Base-by-base conservation (phyloP, 345 rosid species). In the Hypericum perforatum region DNA sequence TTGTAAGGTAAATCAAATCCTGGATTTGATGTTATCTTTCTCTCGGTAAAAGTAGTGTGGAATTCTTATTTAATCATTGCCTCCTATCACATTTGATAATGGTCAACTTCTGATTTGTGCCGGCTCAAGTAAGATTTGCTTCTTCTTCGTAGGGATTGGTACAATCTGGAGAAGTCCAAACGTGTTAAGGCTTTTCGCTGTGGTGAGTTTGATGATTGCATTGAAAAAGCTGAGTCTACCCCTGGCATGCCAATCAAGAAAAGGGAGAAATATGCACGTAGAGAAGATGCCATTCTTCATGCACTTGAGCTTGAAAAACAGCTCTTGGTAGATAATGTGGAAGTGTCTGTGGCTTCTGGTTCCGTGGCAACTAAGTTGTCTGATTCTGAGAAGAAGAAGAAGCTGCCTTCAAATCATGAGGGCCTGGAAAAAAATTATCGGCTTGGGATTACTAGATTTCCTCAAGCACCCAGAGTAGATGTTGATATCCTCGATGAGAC, bases 201-300 rank as follows among this genome's bases (percentile, higher is more conserved):
- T 61, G 99, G 95, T 43, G 99, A 94, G 55, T 94, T 94, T 66
- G 94, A 82, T 81, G 97, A 86, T 44, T 86, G 95, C 63, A 94
- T 94, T 56, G 88, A 79, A 59, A 82, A 82, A 73, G 97, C 90
- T 39, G 99, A 86, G 67, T 73, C 92, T 39, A 57, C 92, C 7
- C 85, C 69, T 59, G 81, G 89, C 39, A 67, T 81, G 77, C 95
- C 95, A 12, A 71, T 80, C 52, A 81, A 85, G 66, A 94, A 89
- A 72, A 78, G 97, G 62, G 99, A 94, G 81, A 94, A 94, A 70
- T 94, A 94, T 78, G 99, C 99, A 50, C 94, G 99, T 49, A 73
- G 97, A 57, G 99, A 94, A 78, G 99, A 94, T 70, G 97, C 99
- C 15, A 89, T 94, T 72, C 94, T 89, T 45, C 97, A 94, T 68